A percentile compares a stretch with the other conserved stretches of the same genome.
Evolutionary conservation across 768 basidiomycete genomes (phyloP).

Genomic region (Tricholoma sp.): DNA sequence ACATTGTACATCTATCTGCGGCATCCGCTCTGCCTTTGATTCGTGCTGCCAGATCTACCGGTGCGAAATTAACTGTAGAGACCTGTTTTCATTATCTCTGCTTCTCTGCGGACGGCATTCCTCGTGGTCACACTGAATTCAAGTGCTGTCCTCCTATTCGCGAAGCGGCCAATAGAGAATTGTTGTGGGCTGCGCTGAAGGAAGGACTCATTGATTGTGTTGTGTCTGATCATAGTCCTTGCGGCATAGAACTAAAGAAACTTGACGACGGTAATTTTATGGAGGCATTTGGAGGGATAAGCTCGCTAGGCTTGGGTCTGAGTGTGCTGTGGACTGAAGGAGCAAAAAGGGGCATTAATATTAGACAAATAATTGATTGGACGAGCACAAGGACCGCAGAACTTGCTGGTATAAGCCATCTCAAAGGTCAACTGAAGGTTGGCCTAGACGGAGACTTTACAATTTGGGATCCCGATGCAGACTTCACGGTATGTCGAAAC

Average conservation of each 20-base stretch:
- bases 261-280: slow-evolving; percentile 77
- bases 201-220: slow-evolving; percentile 88
- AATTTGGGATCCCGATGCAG: slow-evolving; percentile 68
- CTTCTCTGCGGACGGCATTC: slow-evolving; percentile 68
- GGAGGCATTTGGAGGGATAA: slow-evolving; percentile 93
- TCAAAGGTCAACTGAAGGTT: slow-evolving; percentile 68
- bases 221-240: slow-evolving; percentile 96
- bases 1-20: slow-evolving; percentile 95
- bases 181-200: slow-evolving; percentile 75
- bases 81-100: slow-evolving; percentile 98
- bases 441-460: slow-evolving; percentile 87
- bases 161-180: slow-evolving; percentile 61
- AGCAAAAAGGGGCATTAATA: slow-evolving; percentile 46
- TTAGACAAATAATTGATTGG: slow-evolving; percentile 70
- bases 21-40: slow-evolving; percentile 76
- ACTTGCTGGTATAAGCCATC: slow-evolving; percentile 65
- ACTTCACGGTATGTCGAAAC: slow-evolving; percentile 35
- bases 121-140: slow-evolving; percentile 75
- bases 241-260: slow-evolving; percentile 75
- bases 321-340: slow-evolving; percentile 89
- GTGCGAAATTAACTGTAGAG: slow-evolving; percentile 81
- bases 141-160: slow-evolving; percentile 97
- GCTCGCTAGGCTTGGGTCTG: slow-evolving; percentile 84
- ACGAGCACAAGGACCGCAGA: slow-evolving; percentile 65
- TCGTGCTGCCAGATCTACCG: slow-evolving; percentile 57